These are phyloP conservation scores for Aspergillus sp. DNA, from an alignment of 2,329 filamentous ascomycete genomes.

Conservation along the genomic window DNA sequence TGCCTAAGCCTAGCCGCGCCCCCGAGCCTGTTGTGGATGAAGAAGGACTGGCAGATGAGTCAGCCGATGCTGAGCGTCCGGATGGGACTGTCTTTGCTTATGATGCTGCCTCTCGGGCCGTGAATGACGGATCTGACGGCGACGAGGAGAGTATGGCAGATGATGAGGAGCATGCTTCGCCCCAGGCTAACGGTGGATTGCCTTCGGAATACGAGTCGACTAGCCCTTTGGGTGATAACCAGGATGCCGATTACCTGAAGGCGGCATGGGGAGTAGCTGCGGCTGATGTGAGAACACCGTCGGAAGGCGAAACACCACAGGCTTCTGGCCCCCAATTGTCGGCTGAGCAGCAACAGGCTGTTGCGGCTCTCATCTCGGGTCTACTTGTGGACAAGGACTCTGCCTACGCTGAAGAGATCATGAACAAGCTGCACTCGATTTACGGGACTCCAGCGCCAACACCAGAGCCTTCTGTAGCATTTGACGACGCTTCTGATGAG, in stretches of 20 bases:
- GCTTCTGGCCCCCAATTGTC: slow-evolving; percentile 1
- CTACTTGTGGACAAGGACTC: slow-evolving; percentile 76
- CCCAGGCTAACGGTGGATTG: neutral
- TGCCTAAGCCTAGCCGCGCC: slow-evolving; percentile 28
- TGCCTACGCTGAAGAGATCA: slow-evolving; percentile 77
- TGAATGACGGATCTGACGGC: neutral
- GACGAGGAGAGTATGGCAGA: neutral
- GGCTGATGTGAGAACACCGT: slow-evolving; percentile 41
- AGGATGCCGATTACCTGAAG: neutral
- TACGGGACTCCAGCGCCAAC: slow-evolving; percentile 64
- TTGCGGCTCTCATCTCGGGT: slow-evolving; percentile 74
- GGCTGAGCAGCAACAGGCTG: slow-evolving; percentile 56
- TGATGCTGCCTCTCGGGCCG: neutral
- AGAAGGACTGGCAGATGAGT: neutral
- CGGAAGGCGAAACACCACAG: neutral
- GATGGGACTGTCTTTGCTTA: neutral
- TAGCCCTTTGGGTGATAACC: neutral
- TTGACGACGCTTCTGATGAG: slow-evolving; percentile 54
- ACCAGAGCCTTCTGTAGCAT: slow-evolving; percentile 49
- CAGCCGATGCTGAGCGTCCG: neutral
- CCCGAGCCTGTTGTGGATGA: slow-evolving; percentile 13
- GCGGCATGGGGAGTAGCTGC: slow-evolving; percentile 56
- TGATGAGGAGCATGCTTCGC: neutral
- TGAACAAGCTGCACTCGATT: slow-evolving; percentile 68
- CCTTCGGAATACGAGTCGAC: neutral